Conservation (phyloP, 2,329 filamentous ascomycete species). For the Diaporthe longicolla region DNA sequence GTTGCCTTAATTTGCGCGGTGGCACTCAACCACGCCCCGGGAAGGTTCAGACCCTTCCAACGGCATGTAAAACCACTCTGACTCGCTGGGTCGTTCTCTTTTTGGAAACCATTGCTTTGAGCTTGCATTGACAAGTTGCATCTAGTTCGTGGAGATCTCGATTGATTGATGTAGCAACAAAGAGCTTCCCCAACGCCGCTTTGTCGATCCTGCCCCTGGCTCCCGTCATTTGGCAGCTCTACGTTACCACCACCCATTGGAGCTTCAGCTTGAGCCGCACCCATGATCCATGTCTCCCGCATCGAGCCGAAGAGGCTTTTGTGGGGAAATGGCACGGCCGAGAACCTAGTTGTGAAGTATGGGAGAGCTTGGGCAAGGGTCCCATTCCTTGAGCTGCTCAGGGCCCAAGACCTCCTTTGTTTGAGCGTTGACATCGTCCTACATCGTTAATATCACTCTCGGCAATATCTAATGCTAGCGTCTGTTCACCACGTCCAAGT, state of each 20-base stretch:
- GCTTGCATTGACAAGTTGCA: background rate
- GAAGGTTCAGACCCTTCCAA: background rate
- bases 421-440: background rate
- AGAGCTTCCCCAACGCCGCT: constrained; percentile 1
- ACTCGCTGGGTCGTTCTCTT: background rate
- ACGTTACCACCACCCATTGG: constrained; percentile 12
- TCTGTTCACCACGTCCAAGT: background rate
- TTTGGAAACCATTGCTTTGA: background rate
- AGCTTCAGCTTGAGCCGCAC: constrained; percentile 23
- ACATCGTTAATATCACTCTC: background rate
- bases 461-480: background rate
- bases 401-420: background rate
- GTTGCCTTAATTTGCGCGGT: background rate
- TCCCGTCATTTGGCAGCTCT: constrained; percentile 25
- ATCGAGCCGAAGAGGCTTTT: constrained; percentile 19
- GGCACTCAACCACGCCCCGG: background rate
- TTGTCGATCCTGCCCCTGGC: constrained; percentile 19
- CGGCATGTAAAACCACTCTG: background rate
- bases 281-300: constrained; percentile 29
- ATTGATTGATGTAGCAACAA: constrained; percentile 9
- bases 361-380: background rate
- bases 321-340: constrained; percentile 23
- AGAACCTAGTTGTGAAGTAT: constrained; percentile 23
- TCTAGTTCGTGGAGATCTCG: constrained; percentile 2
- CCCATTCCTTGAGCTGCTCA: background rate